phyloP scores from a whole-genome alignment of 345 rosid genomes.

The Eutrema japonicum region DNA sequence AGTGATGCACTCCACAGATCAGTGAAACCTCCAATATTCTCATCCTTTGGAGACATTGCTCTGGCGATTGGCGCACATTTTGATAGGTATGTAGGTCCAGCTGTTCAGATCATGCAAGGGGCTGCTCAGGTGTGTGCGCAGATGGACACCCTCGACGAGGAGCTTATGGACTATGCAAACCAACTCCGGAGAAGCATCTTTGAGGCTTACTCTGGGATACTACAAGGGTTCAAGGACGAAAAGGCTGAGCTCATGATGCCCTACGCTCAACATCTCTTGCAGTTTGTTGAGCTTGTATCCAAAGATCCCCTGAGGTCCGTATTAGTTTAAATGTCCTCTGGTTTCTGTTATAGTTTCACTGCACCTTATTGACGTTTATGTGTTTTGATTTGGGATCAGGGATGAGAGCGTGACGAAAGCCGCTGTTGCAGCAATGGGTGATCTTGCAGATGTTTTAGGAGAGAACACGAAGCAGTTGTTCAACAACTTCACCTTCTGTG shows the following conservation, averaged over 20 bases:
- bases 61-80: slow-evolving; percentile 83
- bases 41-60: slow-evolving; percentile 92
- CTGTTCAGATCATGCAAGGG: slow-evolving; percentile 78
- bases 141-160: slow-evolving; percentile 73
- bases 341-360: background rate
- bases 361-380: background rate
- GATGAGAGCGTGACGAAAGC: slow-evolving; percentile 89
- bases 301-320: slow-evolving; percentile 65
- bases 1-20: slow-evolving; percentile 84
- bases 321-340: background rate
- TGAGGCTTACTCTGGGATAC: slow-evolving; percentile 92
- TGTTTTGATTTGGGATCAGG: slow-evolving; percentile 44
- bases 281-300: slow-evolving; percentile 77
- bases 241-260: slow-evolving; percentile 84
- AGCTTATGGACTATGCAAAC: slow-evolving; percentile 81
- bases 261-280: slow-evolving; percentile 79
- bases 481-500: slow-evolving; percentile 60
- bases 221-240: slow-evolving; percentile 86
- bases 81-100: slow-evolving; percentile 65
- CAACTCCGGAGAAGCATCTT: slow-evolving; percentile 85
- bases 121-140: slow-evolving; percentile 81
- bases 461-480: slow-evolving; percentile 67
- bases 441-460: slow-evolving; percentile 90
- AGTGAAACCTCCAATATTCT: slow-evolving; percentile 93
- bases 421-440: slow-evolving; percentile 92